Percentiles rank a stretch among this genome's conserved stretches.
Conservation (phyloP, 805 yeast species). For the Metschnikowia koreensis region DNA sequence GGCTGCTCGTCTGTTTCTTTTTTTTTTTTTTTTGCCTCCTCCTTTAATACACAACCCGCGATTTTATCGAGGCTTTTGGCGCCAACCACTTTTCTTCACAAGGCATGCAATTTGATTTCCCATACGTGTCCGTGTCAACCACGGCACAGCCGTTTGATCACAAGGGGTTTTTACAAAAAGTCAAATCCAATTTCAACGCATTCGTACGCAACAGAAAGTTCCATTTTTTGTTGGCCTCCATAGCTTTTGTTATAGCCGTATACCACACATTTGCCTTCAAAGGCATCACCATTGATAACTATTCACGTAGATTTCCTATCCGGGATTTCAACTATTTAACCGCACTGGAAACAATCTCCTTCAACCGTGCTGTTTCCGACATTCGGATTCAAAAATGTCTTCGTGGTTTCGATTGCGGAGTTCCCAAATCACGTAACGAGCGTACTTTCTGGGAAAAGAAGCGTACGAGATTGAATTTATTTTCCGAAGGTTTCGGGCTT, state of each 20-base stretch:
- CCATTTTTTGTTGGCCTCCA: constrained; percentile 10
- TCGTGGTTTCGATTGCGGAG: constrained; percentile 16
- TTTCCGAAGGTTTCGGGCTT: constrained; percentile 6
- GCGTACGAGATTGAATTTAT: constrained; percentile 17
- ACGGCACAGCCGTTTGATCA: neutral
- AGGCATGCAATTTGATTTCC: neutral
- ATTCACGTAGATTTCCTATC: neutral
- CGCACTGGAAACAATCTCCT: constrained; percentile 13
- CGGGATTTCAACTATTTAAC: constrained; percentile 6
- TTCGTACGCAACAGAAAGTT: constrained; percentile 14
- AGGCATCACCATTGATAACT: constrained; percentile 10
- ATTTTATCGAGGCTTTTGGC: neutral
- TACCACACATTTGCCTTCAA: constrained; percentile 11
- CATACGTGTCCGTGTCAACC: neutral
- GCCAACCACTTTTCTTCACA: neutral
- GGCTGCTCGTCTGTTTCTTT: neutral
- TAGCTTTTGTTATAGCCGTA: constrained; percentile 7
- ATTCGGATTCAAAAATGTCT: constrained; percentile 14
- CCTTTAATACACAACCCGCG: neutral
- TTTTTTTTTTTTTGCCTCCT: neutral
- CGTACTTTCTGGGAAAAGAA: constrained; percentile 11
- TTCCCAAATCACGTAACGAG: constrained; percentile 1
- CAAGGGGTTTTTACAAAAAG: neutral
- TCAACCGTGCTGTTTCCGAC: constrained; percentile 14
- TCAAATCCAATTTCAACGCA: constrained; percentile 2